These are phyloP conservation scores for Rhynchosporium secalis DNA, from an alignment of 2,329 filamentous ascomycete genomes.

Conservation along the genomic window DNA sequence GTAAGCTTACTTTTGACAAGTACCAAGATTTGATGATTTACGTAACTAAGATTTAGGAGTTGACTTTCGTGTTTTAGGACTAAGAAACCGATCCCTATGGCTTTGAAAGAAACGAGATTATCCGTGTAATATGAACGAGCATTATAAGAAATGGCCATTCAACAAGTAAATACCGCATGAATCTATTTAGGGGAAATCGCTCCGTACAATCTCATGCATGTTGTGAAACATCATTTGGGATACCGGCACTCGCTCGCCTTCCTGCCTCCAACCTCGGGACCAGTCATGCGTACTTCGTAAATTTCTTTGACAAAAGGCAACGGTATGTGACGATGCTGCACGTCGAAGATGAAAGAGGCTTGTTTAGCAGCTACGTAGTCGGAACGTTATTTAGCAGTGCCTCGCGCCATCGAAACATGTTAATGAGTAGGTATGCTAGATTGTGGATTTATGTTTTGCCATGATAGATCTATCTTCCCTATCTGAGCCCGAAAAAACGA, in stretches of 20 bases:
- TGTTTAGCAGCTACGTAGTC: slow-evolving; percentile 14
- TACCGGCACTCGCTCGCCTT: slow-evolving; percentile 11
- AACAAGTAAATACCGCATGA: neutral
- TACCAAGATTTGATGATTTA: no score
- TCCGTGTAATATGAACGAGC: neutral
- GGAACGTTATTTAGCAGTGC: neutral
- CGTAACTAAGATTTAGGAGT: no score
- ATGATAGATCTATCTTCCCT: no score
- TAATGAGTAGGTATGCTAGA: slow-evolving; percentile 4
- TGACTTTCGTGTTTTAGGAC: neutral
- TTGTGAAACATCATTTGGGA: slow-evolving; percentile 17
- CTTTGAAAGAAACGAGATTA: neutral
- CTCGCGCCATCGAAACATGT: slow-evolving; percentile 12
- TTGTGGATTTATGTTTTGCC: neutral
- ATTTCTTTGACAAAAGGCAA: neutral
- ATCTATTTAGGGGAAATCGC: slow-evolving; percentile 21
- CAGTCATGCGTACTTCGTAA: slow-evolving; percentile 20
- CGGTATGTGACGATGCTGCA: neutral
- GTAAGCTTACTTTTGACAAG: no score
- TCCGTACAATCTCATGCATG: neutral
- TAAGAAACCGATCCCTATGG: neutral
- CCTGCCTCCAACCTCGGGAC: slow-evolving; percentile 20
- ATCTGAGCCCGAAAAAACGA: no score
- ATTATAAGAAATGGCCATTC: neutral
- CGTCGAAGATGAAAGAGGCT: neutral